These are phyloP conservation scores for Lactuca saligna DNA, from an alignment of 129 eudicot species.

Conservation along the genomic window DNA sequence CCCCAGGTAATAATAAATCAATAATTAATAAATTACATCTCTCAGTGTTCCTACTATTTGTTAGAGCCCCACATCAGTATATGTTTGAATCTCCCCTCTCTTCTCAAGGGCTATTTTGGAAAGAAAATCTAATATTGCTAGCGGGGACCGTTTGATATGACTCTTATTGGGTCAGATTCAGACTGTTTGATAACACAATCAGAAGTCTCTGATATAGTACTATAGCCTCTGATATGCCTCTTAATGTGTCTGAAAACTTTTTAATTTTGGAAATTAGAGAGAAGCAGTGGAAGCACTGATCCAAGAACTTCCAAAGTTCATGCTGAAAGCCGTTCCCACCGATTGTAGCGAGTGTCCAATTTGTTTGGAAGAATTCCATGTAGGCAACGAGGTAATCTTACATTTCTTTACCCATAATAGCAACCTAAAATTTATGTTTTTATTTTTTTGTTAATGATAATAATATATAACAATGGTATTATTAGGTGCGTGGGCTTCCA, in stretches of 20 bases:
- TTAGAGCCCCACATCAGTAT: too few species aligned
- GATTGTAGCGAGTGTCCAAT: slow-evolving; percentile 96
- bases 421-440: background rate
- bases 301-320: slow-evolving; percentile 92
- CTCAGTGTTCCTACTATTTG: too few species aligned
- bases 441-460: background rate
- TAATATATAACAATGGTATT: background rate
- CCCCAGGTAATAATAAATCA: slow-evolving; percentile 56
- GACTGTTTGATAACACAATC: too few species aligned
- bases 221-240: background rate
- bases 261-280: slow-evolving; percentile 46
- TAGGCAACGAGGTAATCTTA: slow-evolving; percentile 78
- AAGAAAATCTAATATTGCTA: background rate
- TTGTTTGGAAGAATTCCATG: slow-evolving; percentile 87
- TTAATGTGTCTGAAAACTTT: background rate
- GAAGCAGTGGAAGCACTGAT: slow-evolving; percentile 97
- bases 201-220: too few species aligned
- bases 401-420: background rate
- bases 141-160: background rate
- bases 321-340: slow-evolving; percentile 88
- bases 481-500: slow-evolving; percentile 92
- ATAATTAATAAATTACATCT: too few species aligned
- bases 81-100: too few species aligned
- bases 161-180: too few species aligned
- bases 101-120: background rate